Evolutionary conservation across 2,329 filamentous ascomycete species (phyloP).

Genomic region (Fusarium papillatum): DNA sequence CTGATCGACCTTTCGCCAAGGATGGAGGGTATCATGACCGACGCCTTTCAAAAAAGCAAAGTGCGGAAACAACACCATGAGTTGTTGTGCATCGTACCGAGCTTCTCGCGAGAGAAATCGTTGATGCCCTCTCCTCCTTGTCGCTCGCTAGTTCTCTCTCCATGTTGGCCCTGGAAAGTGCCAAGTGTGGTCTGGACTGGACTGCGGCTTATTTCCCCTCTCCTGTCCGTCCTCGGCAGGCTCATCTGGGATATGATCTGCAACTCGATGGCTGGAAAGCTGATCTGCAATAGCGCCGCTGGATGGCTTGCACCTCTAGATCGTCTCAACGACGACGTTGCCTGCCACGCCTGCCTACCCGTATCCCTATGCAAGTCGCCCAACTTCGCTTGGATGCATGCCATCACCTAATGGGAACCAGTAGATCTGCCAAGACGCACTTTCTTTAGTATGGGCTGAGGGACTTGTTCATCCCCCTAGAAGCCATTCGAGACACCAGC

Average conservation of each 20-base stretch:
- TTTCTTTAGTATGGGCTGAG: background rate
- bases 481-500: slow-evolving; percentile 17
- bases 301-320: slow-evolving; percentile 1
- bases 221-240: slow-evolving; percentile 27
- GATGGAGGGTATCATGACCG: slow-evolving; percentile 5
- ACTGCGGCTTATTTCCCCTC: slow-evolving; percentile 12
- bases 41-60: slow-evolving; percentile 11
- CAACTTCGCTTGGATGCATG: slow-evolving; percentile 23
- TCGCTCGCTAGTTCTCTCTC: background rate
- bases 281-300: slow-evolving; percentile 6
- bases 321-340: background rate
- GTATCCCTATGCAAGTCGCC: slow-evolving; percentile 9
- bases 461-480: background rate
- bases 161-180: background rate
- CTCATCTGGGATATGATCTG: slow-evolving; percentile 38
- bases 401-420: slow-evolving; percentile 8
- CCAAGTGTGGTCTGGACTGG: slow-evolving; percentile 2
- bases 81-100: background rate
- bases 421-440: slow-evolving; percentile 23
- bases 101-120: background rate
- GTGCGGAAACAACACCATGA: slow-evolving; percentile 12
- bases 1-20: background rate
- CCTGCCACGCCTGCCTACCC: background rate
- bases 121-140: background rate
- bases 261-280: slow-evolving; percentile 11